A percentile compares a stretch with the other conserved stretches of the same genome.
Evolutionary conservation across 139 green algal genomes (phyloP).

Genomic region (Chlorella sp.): DNA sequence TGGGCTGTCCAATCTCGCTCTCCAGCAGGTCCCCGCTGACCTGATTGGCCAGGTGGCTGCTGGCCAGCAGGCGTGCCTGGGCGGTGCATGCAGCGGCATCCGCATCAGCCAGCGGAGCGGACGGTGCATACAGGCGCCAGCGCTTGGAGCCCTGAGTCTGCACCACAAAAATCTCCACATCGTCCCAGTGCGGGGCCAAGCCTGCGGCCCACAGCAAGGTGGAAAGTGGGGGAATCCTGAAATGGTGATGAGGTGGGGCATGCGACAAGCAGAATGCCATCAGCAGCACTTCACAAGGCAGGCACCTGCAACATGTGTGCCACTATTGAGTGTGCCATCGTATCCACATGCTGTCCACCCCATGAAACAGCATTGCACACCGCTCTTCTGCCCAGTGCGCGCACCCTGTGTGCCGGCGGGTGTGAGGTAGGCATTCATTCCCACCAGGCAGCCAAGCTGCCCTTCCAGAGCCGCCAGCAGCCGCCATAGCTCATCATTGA

Average conservation of each 20-base stretch:
- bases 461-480: conserved; percentile 72
- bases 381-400: neutral
- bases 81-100: no score
- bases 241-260: no score
- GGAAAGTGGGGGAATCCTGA: no score
- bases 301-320: no score
- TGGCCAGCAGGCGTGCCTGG: neutral
- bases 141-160: conserved; percentile 81
- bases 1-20: conserved; percentile 53
- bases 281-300: no score
- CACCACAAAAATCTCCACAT: conserved; percentile 86
- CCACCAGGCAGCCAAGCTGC: conserved; percentile 80
- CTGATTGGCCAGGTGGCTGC: conserved; percentile 41
- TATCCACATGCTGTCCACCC: no score
- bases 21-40: conserved; percentile 60
- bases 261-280: no score
- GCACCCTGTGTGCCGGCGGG: conserved; percentile 45
- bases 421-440: conserved; percentile 82
- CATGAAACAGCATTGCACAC: no score
- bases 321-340: no score
- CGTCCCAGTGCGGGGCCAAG: conserved; percentile 85
- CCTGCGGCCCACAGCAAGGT: conserved; percentile 2
- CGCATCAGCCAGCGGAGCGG: neutral
- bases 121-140: conserved; percentile 56
- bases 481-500: conserved; percentile 55